Evolutionary conservation across 2,329 filamentous ascomycete genomes (phyloP).

Genomic region (Albifimbria verrucaria): DNA sequence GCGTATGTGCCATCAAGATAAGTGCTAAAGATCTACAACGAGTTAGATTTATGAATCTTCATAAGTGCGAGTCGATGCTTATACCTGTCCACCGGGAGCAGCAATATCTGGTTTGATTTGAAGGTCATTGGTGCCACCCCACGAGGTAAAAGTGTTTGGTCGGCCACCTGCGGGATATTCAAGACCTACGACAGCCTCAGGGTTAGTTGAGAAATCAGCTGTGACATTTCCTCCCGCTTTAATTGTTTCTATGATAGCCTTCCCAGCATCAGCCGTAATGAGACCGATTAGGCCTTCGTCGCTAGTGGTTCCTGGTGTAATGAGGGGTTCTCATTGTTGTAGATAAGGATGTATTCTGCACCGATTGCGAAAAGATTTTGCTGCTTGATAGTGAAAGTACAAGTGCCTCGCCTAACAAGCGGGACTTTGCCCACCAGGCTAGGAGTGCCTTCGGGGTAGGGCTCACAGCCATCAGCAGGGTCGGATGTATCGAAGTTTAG

Average conservation of each 20-base stretch:
- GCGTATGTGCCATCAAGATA: conserved; percentile 29
- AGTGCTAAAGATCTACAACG: conserved; percentile 39
- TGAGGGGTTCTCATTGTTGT: conserved; percentile 16
- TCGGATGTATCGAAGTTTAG: conserved; percentile 14
- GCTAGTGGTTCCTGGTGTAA: conserved; percentile 10
- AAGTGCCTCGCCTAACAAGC: conserved; percentile 33
- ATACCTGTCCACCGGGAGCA: conserved; percentile 33
- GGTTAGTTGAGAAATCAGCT: conserved; percentile 19
- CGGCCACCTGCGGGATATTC: conserved; percentile 26
- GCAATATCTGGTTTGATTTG: conserved; percentile 40
- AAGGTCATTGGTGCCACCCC: conserved; percentile 41
- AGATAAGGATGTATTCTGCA: conserved; percentile 24
- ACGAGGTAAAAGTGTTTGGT: conserved; percentile 35
- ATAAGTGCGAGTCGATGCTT: no score
- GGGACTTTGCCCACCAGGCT: conserved; percentile 37
- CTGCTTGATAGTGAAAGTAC: conserved; percentile 25
- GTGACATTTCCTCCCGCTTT: conserved; percentile 22
- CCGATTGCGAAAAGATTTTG: conserved; percentile 20
- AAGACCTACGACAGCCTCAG: conserved; percentile 18
- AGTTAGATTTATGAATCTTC: no score
- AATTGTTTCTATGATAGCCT: conserved; percentile 21
- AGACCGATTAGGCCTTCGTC: conserved; percentile 14
- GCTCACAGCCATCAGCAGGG: conserved; percentile 32
- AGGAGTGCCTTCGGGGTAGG: conserved; percentile 32
- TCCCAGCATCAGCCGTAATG: conserved; percentile 12